Percentiles rank a stretch among this genome's conserved stretches.
These are phyloP conservation scores for Durotheca rogersii DNA, from an alignment of 495 filamentous ascomycete genomes.

Conservation along the genomic window DNA sequence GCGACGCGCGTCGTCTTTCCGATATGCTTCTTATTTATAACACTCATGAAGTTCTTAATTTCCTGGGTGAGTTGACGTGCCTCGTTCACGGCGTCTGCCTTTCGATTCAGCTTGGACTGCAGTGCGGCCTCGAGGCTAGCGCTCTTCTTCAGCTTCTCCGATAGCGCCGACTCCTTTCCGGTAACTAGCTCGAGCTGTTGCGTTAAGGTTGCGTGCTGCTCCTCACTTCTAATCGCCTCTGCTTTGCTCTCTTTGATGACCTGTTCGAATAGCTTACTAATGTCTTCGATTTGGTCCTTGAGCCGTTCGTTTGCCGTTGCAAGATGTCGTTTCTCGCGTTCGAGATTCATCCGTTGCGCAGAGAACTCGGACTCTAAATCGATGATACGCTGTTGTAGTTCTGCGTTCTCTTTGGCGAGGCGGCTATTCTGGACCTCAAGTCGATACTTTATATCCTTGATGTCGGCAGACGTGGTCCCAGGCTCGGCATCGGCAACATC, in stretches of 20 bases:
- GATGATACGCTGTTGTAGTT: slow-evolving; percentile 22
- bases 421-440: slow-evolving; percentile 18
- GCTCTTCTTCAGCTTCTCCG: slow-evolving; percentile 35
- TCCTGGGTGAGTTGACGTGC: slow-evolving; percentile 31
- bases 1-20: slow-evolving; percentile 40
- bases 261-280: slow-evolving; percentile 37
- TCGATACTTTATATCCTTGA: slow-evolving; percentile 23
- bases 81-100: slow-evolving; percentile 23
- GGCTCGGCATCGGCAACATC: slow-evolving; percentile 25
- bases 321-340: slow-evolving; percentile 23
- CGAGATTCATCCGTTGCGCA: slow-evolving; percentile 1
- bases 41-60: slow-evolving; percentile 38
- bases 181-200: slow-evolving; percentile 26
- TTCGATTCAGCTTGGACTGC: slow-evolving; percentile 16
- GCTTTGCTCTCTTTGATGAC: slow-evolving; percentile 24
- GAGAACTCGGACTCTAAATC: slow-evolving; percentile 16
- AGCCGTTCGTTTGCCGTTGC: slow-evolving; percentile 23
- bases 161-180: slow-evolving; percentile 37
- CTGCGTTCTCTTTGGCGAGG: slow-evolving; percentile 20
- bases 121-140: slow-evolving; percentile 35
- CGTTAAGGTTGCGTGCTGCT: slow-evolving; percentile 17
- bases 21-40: slow-evolving; percentile 34
- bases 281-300: slow-evolving; percentile 39
- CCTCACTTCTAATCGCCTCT: slow-evolving; percentile 11
- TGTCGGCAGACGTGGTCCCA: slow-evolving; percentile 22